Evolutionary conservation across 129 eudicot species (phyloP).

Genomic region (Flaveria trinervia): DNA sequence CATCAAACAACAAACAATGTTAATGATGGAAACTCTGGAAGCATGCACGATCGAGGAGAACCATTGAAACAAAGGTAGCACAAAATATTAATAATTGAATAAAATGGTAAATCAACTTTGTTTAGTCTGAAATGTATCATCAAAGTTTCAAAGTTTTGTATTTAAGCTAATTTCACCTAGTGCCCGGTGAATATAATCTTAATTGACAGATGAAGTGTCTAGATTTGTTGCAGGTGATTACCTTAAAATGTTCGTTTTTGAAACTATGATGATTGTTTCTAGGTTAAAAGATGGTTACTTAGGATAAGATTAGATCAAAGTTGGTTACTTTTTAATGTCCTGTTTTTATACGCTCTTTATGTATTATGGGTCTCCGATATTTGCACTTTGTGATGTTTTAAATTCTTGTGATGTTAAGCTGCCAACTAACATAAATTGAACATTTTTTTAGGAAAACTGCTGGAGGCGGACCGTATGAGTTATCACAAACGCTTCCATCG

Average conservation of each 20-base stretch:
- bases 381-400: neutral
- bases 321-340: neutral
- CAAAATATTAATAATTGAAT: neutral
- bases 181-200: neutral
- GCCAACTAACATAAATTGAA: constrained; percentile 14
- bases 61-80: constrained; percentile 33
- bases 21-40: constrained; percentile 17
- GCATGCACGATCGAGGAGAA: constrained; percentile 10
- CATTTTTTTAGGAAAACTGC: constrained; percentile 31
- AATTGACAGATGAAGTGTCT: neutral
- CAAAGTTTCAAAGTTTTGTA: neutral
- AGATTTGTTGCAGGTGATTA: neutral
- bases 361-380: neutral
- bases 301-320: neutral
- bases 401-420: constrained; percentile 1
- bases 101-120: constrained; percentile 12
- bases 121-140: neutral
- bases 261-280: neutral
- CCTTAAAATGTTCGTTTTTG: neutral
- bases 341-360: neutral
- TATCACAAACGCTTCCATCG: constrained; percentile 50
- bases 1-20: constrained; percentile 34
- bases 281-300: neutral
- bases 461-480: constrained; percentile 44
- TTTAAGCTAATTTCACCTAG: neutral